Evolutionary conservation across 2,329 filamentous ascomycete genomes (phyloP).

Genomic region (Arthroderma uncinatum): DNA sequence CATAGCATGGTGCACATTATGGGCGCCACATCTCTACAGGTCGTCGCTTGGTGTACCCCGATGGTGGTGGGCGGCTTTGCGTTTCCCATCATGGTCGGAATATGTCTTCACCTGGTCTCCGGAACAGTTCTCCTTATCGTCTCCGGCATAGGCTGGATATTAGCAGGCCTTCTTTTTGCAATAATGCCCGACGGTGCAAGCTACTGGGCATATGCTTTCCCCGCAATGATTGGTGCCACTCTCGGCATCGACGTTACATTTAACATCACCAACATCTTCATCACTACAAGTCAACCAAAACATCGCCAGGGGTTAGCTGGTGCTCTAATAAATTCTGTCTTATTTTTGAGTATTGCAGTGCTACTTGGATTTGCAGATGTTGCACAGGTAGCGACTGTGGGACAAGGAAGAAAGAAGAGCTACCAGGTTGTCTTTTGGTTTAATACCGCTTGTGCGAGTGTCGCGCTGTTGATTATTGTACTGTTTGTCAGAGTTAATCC

Average conservation of each 20-base stretch:
- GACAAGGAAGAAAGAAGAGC: constrained; percentile 39
- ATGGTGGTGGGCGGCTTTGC: constrained; percentile 57
- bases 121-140: constrained; percentile 53
- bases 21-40: constrained; percentile 47
- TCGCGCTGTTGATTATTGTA: constrained; percentile 43
- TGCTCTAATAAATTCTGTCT: constrained; percentile 56
- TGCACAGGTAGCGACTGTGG: constrained; percentile 38
- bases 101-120: constrained; percentile 55
- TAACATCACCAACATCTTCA: constrained; percentile 65
- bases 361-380: constrained; percentile 62
- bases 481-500: constrained; percentile 45
- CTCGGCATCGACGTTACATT: constrained; percentile 66
- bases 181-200: constrained; percentile 46
- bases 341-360: constrained; percentile 62
- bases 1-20: constrained; percentile 50
- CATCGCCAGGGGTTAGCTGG: constrained; percentile 61
- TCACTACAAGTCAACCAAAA: constrained; percentile 58
- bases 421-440: constrained; percentile 58
- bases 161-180: constrained; percentile 52
- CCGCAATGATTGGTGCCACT: constrained; percentile 50
- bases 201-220: constrained; percentile 67
- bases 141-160: constrained; percentile 49
- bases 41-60: constrained; percentile 59
- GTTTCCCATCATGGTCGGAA: constrained; percentile 51
- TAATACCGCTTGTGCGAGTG: constrained; percentile 44